Percentiles rank a stretch among this genome's conserved stretches.
Conservation (phyloP, 1,139 yeast species). For the Candida sojae region DNA sequence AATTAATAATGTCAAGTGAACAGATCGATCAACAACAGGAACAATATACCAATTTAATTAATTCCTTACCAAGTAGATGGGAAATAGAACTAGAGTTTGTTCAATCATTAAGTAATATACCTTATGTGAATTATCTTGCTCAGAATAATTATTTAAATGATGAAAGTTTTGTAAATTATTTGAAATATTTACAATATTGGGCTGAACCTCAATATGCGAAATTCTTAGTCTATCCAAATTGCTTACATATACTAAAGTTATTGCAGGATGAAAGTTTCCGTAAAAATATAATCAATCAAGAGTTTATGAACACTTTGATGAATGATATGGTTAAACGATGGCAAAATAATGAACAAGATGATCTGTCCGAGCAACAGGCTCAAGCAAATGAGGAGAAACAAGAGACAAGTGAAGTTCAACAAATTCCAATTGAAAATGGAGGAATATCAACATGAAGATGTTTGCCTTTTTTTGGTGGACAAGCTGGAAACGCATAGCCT, state of each 20-base stretch:
- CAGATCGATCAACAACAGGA: slow-evolving; percentile 5
- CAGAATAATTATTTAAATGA: slow-evolving; percentile 70
- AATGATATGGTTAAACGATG: slow-evolving; percentile 78
- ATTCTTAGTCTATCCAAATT: slow-evolving; percentile 71
- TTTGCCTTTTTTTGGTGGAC: background rate
- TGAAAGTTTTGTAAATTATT: slow-evolving; percentile 60
- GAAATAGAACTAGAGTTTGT: slow-evolving; percentile 83
- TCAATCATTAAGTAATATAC: slow-evolving; percentile 79
- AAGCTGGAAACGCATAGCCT: background rate
- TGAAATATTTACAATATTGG: slow-evolving; percentile 76
- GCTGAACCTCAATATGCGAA: slow-evolving; percentile 64
- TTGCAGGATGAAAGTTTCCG: slow-evolving; percentile 60
- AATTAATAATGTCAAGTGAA: background rate
- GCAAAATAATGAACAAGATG: slow-evolving; percentile 30
- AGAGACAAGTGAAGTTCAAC: background rate
- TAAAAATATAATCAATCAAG: slow-evolving; percentile 54
- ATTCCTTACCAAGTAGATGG: slow-evolving; percentile 67
- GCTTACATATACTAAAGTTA: slow-evolving; percentile 64
- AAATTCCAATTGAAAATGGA: background rate
- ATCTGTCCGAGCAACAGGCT: background rate
- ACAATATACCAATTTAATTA: slow-evolving; percentile 17
- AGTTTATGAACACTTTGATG: slow-evolving; percentile 60
- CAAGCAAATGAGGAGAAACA: slow-evolving; percentile 1
- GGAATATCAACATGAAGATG: background rate
- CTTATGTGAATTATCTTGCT: slow-evolving; percentile 71